Conservation (phyloP, 2,329 filamentous ascomycete genomes). For the Epichloe hybrida region DNA sequence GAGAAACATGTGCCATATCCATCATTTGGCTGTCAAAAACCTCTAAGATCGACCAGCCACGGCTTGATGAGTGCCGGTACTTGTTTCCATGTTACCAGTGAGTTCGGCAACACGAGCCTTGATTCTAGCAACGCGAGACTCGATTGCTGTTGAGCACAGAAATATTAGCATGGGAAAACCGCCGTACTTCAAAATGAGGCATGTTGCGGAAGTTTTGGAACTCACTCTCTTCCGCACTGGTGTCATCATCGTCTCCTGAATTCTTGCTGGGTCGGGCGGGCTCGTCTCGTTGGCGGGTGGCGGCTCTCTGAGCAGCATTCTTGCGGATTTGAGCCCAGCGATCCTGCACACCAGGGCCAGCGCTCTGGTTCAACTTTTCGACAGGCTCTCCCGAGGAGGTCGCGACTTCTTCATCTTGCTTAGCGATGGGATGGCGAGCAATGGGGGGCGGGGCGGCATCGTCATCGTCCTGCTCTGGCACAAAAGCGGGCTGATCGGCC, state of each 20-base stretch:
- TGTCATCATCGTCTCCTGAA: constrained; percentile 64
- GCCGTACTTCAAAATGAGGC: neutral
- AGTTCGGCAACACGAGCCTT: constrained; percentile 93
- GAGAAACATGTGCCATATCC: neutral
- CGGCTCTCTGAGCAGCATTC: constrained; percentile 76
- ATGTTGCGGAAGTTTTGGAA: constrained; percentile 13
- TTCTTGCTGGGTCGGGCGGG: constrained; percentile 44
- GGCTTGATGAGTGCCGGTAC: constrained; percentile 20
- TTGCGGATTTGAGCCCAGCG: constrained; percentile 94
- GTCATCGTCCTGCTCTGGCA: constrained; percentile 43
- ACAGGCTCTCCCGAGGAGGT: constrained; percentile 11
- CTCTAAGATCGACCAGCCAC: constrained; percentile 12
- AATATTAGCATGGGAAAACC: constrained; percentile 10
- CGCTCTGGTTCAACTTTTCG: constrained; percentile 21
- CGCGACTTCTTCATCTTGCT: constrained; percentile 7
- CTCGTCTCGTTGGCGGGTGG: constrained; percentile 52
- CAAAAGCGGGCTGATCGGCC: constrained; percentile 72
- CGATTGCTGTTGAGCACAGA: constrained; percentile 53
- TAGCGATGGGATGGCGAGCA: constrained; percentile 22
- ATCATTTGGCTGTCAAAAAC: constrained; percentile 5
- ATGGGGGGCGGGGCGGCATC: constrained; percentile 43
- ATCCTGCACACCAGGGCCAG: constrained; percentile 40
- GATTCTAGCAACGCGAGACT: constrained; percentile 91
- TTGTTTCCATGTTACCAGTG: constrained; percentile 67
- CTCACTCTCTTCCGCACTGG: constrained; percentile 91